Base-by-base conservation (phyloP, 371 early-diverging fungal species). In the Rhizopus microsporus region DNA sequence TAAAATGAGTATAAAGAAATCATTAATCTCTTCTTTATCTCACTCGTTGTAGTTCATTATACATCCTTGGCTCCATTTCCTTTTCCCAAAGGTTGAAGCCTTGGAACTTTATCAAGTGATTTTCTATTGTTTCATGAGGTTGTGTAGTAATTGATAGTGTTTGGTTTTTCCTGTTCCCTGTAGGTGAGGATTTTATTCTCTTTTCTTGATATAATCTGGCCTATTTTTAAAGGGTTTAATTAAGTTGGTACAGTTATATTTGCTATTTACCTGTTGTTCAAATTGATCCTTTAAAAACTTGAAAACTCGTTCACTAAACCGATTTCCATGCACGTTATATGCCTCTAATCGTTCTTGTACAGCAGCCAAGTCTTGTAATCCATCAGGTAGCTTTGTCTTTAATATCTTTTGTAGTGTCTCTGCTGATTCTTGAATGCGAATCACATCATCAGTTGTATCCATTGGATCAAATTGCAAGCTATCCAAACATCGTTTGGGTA, bases 11-110 rank as follows among this genome's bases (percentile, higher is more conserved):
- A 23, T 23, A 23, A 13, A 40, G 1, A 39, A 39, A 10, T 13
- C 13, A 13, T 8, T 8, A 10, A n/a, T n/a, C n/a, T n/a, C 13
- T 13, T 13, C 23, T 23, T 23, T 3, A 50, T 43, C 62, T 57
- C 74, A 90, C 91, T 77, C 88, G 84, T 56, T 91, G 94, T 5
- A 97, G 68, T 54, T 96, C 96, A 52, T 83, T 84, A 68, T 94
- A 92, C 56, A 90, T 83, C 31, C 93, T 72, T 6, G 93, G 84
- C 59, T 96, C 96, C 75, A 93, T 85, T 54, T 93, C 94, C 56
- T 92, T 90, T 52, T 95, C 81, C 96, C 97, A 98, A n/a, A 87
- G 64, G 38, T 91, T 81, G 54, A 96, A 77, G 0, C 92, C 91
- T n/a, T 91, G 87, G 55, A 92, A 96, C 62, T 84, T 84, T 53